Evolutionary conservation across 179 eudicot genomes (phyloP).

Genomic region (Spinacia oleracea): DNA sequence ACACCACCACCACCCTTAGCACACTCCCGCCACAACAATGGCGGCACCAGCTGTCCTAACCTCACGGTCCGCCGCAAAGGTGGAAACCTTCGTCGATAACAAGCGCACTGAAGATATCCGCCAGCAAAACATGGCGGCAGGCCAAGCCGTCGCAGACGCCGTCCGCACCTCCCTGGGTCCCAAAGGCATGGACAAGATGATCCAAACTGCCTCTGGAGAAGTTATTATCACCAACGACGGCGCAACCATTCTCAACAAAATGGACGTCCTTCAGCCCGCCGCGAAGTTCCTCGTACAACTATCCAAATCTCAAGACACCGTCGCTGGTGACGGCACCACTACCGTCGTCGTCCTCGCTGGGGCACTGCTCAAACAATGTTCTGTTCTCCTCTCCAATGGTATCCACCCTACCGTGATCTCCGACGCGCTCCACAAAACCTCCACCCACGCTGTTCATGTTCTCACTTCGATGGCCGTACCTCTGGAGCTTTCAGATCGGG

Average conservation of each 20-base stretch:
- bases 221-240: conserved; percentile 97
- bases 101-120: conserved; percentile 89
- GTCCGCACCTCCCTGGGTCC: conserved; percentile 87
- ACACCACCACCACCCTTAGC: not conserved
- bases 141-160: conserved; percentile 73
- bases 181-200: conserved; percentile 98
- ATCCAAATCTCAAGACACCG: conserved; percentile 82
- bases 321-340: conserved; percentile 94
- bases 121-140: conserved; percentile 75
- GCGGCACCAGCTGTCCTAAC: conserved; percentile 49
- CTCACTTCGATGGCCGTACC: conserved; percentile 91
- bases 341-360: conserved; percentile 97
- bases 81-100: conserved; percentile 82
- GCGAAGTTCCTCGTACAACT: conserved; percentile 93
- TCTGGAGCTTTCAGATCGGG: conserved; percentile 76
- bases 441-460: conserved; percentile 64
- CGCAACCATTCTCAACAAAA: conserved; percentile 81
- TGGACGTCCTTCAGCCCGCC: conserved; percentile 96
- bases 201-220: conserved; percentile 81
- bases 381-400: conserved; percentile 52
- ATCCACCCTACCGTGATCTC: conserved; percentile 90
- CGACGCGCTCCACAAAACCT: conserved; percentile 67
- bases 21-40: conserved; percentile 36
- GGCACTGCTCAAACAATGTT: conserved; percentile 67
- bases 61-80: conserved; percentile 37